These are phyloP conservation scores for Sporothrix mexicana DNA, from an alignment of 2,329 filamentous ascomycete genomes.

Conservation along the genomic window DNA sequence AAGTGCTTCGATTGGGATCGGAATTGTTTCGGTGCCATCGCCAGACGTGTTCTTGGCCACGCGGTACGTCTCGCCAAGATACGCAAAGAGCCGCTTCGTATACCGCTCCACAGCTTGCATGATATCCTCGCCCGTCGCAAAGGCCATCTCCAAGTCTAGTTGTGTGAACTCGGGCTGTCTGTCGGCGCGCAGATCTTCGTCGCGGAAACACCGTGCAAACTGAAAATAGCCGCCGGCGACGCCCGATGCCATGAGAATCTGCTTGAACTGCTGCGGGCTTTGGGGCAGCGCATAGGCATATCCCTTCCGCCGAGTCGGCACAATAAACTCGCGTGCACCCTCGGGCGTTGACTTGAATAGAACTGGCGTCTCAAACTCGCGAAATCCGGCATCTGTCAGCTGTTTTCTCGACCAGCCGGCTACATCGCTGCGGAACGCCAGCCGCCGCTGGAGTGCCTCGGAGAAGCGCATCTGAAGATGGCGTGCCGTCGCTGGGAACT, in stretches of 20 bases:
- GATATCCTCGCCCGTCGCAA: constrained; percentile 73
- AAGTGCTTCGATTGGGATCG: background rate
- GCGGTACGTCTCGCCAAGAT: constrained; percentile 52
- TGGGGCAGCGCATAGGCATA: constrained; percentile 90
- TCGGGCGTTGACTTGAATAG: constrained; percentile 98
- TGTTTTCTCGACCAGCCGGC: constrained; percentile 35
- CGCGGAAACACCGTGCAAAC: constrained; percentile 91
- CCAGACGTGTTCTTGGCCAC: constrained; percentile 41
- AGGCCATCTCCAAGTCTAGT: constrained; percentile 94
- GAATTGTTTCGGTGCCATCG: constrained; percentile 39
- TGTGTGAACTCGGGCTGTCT: constrained; percentile 94
- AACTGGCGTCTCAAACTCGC: constrained; percentile 87
- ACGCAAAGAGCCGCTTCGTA: constrained; percentile 60
- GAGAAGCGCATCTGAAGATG: constrained; percentile 87
- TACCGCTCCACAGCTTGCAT: constrained; percentile 63
- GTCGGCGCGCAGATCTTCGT: constrained; percentile 91
- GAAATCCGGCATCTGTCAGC: constrained; percentile 57
- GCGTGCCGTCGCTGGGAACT: constrained; percentile 75
- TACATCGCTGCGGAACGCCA: constrained; percentile 69
- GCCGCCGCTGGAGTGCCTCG: constrained; percentile 66
- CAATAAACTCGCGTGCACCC: constrained; percentile 91
- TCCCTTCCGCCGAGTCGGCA: constrained; percentile 79
- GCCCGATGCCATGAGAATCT: constrained; percentile 93
- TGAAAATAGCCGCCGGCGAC: constrained; percentile 79
- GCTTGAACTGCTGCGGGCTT: constrained; percentile 98